phyloP scores from a whole-genome alignment of 2,329 filamentous ascomycete species.

The Fusarium lateritium region DNA sequence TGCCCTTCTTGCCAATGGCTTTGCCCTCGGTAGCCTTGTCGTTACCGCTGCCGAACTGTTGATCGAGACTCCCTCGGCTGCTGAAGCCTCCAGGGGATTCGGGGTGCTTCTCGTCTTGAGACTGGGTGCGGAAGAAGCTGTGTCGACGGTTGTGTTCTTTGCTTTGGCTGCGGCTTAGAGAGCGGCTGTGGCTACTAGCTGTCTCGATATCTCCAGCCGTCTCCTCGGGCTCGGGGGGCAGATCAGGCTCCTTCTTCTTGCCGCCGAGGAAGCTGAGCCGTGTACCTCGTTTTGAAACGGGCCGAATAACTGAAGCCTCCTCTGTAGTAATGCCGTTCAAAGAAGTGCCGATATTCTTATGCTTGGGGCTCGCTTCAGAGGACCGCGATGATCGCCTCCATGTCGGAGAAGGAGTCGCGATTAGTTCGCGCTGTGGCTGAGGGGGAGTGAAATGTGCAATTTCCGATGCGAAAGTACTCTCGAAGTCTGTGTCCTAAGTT shows the following conservation, averaged over 20 bases:
- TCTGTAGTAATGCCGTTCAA: constrained; percentile 59
- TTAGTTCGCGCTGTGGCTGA: constrained; percentile 59
- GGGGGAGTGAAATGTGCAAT: constrained; percentile 73
- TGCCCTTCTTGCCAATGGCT: constrained; percentile 66
- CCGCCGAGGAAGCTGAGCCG: constrained; percentile 71
- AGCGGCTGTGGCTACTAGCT: constrained; percentile 52
- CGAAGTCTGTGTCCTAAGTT: constrained; percentile 65
- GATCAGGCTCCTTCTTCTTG: constrained; percentile 61
- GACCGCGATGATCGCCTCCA: constrained; percentile 67
- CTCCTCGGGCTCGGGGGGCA: constrained; percentile 50
- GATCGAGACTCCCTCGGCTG: constrained; percentile 51
- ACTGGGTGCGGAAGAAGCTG: constrained; percentile 63
- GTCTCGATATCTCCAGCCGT: constrained; percentile 53
- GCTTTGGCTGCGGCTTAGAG: constrained; percentile 45
- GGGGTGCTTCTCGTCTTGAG: constrained; percentile 48
- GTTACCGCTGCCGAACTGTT: constrained; percentile 46
- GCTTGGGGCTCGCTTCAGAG: constrained; percentile 54
- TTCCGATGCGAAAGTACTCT: constrained; percentile 75
- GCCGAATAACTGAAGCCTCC: constrained; percentile 65
- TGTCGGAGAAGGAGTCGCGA: constrained; percentile 61
- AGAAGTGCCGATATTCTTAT: constrained; percentile 53
- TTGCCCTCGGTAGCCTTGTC: constrained; percentile 51
- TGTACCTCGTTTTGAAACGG: constrained; percentile 66
- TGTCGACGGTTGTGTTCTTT: constrained; percentile 55
- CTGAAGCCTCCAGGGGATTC: constrained; percentile 46